These are phyloP conservation scores for Rhodamnia rubescens DNA, from an alignment of 345 rosid genomes.

Conservation along the genomic window DNA sequence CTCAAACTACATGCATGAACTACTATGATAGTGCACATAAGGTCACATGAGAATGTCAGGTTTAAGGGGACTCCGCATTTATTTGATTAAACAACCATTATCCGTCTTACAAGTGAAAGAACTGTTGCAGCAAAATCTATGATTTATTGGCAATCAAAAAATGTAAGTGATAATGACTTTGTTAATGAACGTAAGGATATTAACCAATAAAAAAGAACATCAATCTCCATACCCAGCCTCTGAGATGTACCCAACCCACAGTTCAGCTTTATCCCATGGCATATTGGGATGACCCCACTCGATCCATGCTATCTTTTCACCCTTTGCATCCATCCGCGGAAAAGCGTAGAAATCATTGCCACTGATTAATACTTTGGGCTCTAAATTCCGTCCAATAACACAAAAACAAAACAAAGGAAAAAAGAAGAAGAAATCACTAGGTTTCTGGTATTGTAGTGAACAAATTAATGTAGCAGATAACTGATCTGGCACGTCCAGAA, in stretches of 20 bases:
- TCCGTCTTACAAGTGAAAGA: neutral
- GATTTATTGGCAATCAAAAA: neutral
- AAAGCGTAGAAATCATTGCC: conserved; percentile 95
- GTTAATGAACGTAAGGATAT: neutral
- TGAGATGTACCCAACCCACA: conserved; percentile 88
- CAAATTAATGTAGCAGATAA: neutral
- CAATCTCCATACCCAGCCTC: conserved; percentile 52
- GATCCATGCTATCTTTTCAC: conserved; percentile 84
- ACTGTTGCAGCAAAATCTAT: neutral
- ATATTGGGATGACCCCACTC: conserved; percentile 88
- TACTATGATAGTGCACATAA: neutral
- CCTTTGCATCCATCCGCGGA: conserved; percentile 67
- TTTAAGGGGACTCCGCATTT: neutral
- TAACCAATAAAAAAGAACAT: neutral
- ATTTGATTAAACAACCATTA: neutral
- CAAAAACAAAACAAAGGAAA: neutral
- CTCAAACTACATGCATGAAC: neutral
- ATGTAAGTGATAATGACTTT: neutral
- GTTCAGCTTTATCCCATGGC: conserved; percentile 95
- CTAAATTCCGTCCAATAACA: conserved; percentile 19
- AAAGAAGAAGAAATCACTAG: neutral
- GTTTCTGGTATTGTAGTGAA: neutral
- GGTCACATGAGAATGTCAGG: neutral
- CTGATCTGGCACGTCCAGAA: neutral
- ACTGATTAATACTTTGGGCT: conserved; percentile 55